Evolutionary conservation across 371 early-diverging fungal genomes (phyloP), one percentile per base, ranked within the genome.

Genomic region (Rhizopus delemar): DNA sequence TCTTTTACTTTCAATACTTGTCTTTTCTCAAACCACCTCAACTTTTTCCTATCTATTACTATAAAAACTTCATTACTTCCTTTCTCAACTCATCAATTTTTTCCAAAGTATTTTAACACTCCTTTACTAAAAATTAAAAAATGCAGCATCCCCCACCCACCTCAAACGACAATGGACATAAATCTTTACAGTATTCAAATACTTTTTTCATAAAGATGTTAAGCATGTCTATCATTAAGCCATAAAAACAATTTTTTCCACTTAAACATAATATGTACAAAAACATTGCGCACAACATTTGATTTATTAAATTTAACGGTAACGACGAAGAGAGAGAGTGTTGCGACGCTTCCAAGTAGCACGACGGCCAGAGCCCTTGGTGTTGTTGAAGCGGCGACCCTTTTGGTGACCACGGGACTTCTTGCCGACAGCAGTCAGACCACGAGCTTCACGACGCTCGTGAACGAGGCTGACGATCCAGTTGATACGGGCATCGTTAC

Each of bases 371-470:
- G 96, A 94, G 77, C 99, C 99, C 51, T 84, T 90, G 80, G 95
- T 94, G 89, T 99, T 96, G 92, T 97, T 97, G 95, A 78, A 97
- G 57, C 86, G 78, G 77, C 95, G 96, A 60, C 99, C 99, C 91
- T 99, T 99, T 65, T 93, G 97, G 62, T 91, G 77, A 78, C 99
- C 99, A 75, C 99, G 92, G 87, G 89, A 90, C 91, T 97, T 96
- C 89, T 91, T 93, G 73, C 95, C 95, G 61, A 93, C 90, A 61
- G 95, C 80, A 73, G 99, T 99, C 68, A 99, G 94, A 70, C 97
- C 99, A 81, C 99, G 92, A 62, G 90, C 84, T 81, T 99, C 99
- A 80, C 99, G 93, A 81, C 90, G 96, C 91, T 99, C 99, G 90
- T 96, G 97, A 69, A 92, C 94, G 63, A 92, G 82, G 71, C 93